These are phyloP conservation scores for Magnaporthales sp. DNA, from an alignment of 2,329 filamentous ascomycete genomes.

Conservation along the genomic window DNA sequence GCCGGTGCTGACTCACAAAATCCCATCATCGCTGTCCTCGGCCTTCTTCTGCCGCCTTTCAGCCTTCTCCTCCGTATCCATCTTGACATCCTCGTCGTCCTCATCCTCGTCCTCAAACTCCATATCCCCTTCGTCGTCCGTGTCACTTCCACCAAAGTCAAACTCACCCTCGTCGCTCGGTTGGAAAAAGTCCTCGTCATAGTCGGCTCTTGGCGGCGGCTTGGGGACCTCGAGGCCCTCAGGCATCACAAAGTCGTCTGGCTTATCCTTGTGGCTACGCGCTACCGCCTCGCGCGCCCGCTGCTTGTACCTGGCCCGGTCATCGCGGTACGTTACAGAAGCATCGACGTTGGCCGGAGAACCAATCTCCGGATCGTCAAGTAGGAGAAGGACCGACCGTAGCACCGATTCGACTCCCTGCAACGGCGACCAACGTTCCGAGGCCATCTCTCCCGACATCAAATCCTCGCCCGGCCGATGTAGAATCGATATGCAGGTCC, in stretches of 20 bases:
- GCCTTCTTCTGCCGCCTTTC: slow-evolving; percentile 1
- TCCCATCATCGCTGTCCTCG: background rate
- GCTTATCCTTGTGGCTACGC: slow-evolving; percentile 69
- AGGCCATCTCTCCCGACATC: slow-evolving; percentile 82
- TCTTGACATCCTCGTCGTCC: slow-evolving; percentile 45
- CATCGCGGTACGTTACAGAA: slow-evolving; percentile 73
- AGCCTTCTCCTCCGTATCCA: slow-evolving; percentile 17
- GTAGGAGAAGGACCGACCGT: slow-evolving; percentile 80
- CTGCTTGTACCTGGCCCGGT: slow-evolving; percentile 59
- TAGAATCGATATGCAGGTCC: slow-evolving; percentile 92
- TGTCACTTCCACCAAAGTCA: slow-evolving; percentile 70
- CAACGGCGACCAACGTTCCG: slow-evolving; percentile 88
- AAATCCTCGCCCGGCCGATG: slow-evolving; percentile 86
- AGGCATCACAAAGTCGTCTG: slow-evolving; percentile 73
- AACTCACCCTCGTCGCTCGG: slow-evolving; percentile 63
- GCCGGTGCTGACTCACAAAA: background rate
- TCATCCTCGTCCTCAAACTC: slow-evolving; percentile 48
- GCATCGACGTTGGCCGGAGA: slow-evolving; percentile 95
- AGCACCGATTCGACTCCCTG: slow-evolving; percentile 93
- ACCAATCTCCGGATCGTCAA: slow-evolving; percentile 89
- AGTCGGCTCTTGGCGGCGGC: slow-evolving; percentile 52
- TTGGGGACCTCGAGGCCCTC: slow-evolving; percentile 56
- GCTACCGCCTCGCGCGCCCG: slow-evolving; percentile 63
- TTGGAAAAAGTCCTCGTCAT: slow-evolving; percentile 77
- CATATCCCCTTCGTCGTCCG: slow-evolving; percentile 47